These are phyloP conservation scores for Quercus lobata DNA, from an alignment of 331 rosid genomes.

Conservation along the genomic window DNA sequence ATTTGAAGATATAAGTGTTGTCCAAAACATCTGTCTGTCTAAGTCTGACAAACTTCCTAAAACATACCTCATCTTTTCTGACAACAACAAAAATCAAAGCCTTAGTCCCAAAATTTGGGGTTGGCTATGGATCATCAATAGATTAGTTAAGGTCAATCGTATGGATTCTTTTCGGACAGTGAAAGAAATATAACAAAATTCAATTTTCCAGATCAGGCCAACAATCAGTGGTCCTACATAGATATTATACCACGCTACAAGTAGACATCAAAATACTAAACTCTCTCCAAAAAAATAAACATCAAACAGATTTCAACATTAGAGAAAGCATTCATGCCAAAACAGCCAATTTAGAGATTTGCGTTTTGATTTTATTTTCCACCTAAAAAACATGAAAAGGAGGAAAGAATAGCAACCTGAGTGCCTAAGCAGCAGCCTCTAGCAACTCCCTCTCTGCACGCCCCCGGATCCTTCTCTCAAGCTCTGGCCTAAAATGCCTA, in stretches of 20 bases:
- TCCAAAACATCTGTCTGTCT: neutral
- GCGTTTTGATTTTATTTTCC: neutral
- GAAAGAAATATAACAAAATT: neutral
- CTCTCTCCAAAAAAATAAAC: neutral
- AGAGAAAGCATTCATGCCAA: constrained; percentile 4
- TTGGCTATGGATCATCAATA: too few species aligned
- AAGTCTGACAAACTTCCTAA: neutral
- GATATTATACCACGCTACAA: too few species aligned
- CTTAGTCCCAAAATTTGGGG: too few species aligned
- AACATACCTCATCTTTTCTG: too few species aligned
- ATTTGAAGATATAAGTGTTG: neutral
- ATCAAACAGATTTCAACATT: constrained; percentile 5
- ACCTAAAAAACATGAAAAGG: constrained; percentile 13
- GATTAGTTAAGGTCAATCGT: too few species aligned
- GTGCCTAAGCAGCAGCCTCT: constrained; percentile 76
- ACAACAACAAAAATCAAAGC: too few species aligned
- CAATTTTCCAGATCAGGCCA: too few species aligned
- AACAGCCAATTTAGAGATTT: constrained; percentile 5
- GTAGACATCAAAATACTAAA: neutral
- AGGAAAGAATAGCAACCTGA: constrained; percentile 38
- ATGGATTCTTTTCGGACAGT: neutral
- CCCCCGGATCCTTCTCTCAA: constrained; percentile 94
- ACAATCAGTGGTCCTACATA: too few species aligned
- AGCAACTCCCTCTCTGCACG: constrained; percentile 86
- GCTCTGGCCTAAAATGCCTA: constrained; percentile 97